A percentile compares a stretch with the other conserved stretches of the same genome.
Evolutionary conservation across 306 rosid genomes (phyloP).

Genomic region (Hippophae gyantsensis): DNA sequence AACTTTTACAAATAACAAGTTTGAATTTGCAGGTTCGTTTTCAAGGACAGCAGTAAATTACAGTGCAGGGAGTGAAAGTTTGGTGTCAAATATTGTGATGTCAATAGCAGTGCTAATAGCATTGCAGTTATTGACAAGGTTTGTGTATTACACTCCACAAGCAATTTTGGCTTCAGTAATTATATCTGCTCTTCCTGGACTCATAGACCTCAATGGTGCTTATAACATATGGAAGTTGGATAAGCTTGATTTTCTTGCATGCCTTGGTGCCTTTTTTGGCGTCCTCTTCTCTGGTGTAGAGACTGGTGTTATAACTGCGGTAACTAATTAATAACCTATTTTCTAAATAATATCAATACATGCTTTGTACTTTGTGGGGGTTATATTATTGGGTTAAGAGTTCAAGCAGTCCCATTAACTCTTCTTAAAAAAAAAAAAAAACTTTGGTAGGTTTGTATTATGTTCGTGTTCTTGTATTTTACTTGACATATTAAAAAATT

Average conservation of each 20-base stretch:
- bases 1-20: neutral
- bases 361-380: neutral
- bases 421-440: no score
- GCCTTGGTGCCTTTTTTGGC: constrained; percentile 69
- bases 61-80: constrained; percentile 46
- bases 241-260: constrained; percentile 71
- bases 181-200: constrained; percentile 87
- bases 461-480: no score
- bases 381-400: no score
- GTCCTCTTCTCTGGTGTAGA: constrained; percentile 76
- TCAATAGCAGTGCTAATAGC: constrained; percentile 48
- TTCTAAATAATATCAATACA: neutral
- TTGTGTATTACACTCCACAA: constrained; percentile 68
- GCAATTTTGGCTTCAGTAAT: constrained; percentile 78
- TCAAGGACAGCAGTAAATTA: constrained; percentile 48
- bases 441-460: no score
- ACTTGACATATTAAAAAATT: no score
- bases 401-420: no score
- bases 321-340: constrained; percentile 10
- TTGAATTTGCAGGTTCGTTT: constrained; percentile 33
- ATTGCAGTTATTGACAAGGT: constrained; percentile 51
- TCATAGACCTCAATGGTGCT: constrained; percentile 54
- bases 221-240: constrained; percentile 69
- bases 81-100: constrained; percentile 47
- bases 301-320: constrained; percentile 75